Base-by-base conservation (phyloP, 2,329 filamentous ascomycete genomes). In the Pseudonectria buxi region DNA sequence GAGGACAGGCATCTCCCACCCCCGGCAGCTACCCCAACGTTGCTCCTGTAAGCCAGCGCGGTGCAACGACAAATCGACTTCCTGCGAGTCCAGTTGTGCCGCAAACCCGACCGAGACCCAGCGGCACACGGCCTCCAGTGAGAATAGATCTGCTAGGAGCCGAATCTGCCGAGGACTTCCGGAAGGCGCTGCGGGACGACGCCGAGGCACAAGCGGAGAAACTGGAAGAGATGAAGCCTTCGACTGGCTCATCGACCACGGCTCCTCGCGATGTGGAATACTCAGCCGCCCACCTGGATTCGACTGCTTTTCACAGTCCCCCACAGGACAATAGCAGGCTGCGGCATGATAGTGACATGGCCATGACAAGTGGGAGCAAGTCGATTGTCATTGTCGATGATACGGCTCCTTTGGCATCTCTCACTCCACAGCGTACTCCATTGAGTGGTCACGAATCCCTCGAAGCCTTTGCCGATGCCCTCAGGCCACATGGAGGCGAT, bases 301-400 rank as follows among this genome's bases (percentile, higher is more conserved):
- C 62, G 7, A 53, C 37, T 15, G 51, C 42, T 4, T 52, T 65
- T n/a, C 59, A 63, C n/a, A 52, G 57, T 14, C 49, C 60, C 4
- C 45, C 50, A 5, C 53, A 54, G 6, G 41, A 55, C 6, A 46
- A 60, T 9, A 22, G 9, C 7, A 61, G 40, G 39, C 54, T 45
- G 35, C 61, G 71, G 29, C 69, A 71, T 2, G 48, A 57, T 10
- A 77, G 73, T 43, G 73, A 78, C 40, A 66, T 67, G 47, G 74
- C 61, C 6, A 75, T 90, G 29, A 92, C 87, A 0, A 71, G 72
- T 10, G 85, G 86, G n/a, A 94, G 86, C 67, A 83, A 89, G 54
- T 94, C 87, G 0, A 94, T 95, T 46, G 73, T 95, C 36, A 94
- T 95, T 52, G 78, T 94, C 25, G 86, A 94, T 39, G 78, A 77